These are phyloP conservation scores for Scytalidium lignicola DNA, from an alignment of 2,329 filamentous ascomycete species.

Conservation along the genomic window DNA sequence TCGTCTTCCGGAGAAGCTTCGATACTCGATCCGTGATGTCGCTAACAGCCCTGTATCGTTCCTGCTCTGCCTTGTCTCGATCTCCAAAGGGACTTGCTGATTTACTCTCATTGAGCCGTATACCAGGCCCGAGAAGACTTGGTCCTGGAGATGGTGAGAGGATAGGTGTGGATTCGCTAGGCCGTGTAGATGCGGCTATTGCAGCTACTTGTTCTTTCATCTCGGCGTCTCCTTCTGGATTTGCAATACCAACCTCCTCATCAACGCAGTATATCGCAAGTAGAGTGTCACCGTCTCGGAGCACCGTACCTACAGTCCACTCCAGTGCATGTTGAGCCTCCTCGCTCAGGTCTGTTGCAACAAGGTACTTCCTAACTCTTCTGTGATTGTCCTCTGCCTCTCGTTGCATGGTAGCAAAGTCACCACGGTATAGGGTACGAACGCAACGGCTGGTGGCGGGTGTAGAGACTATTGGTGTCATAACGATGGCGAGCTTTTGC, in stretches of 20 bases:
- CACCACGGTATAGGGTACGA: slow-evolving; percentile 83
- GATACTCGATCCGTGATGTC: slow-evolving; percentile 80
- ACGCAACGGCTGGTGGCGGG: slow-evolving; percentile 76
- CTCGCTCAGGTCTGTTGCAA: slow-evolving; percentile 91
- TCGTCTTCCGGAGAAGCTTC: slow-evolving; percentile 83
- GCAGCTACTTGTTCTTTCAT: slow-evolving; percentile 73
- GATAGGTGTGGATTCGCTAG: slow-evolving; percentile 22
- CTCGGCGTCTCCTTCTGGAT: slow-evolving; percentile 49
- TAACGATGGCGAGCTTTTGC: slow-evolving; percentile 75
- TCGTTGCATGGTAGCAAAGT: slow-evolving; percentile 70
- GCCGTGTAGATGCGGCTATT: slow-evolving; percentile 50
- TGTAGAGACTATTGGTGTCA: slow-evolving; percentile 74
- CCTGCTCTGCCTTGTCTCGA: slow-evolving; percentile 63
- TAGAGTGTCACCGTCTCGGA: slow-evolving; percentile 90
- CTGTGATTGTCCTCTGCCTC: slow-evolving; percentile 75
- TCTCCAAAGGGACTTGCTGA: slow-evolving; percentile 32
- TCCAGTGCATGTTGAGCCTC: slow-evolving; percentile 94
- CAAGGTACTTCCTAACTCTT: slow-evolving; percentile 81
- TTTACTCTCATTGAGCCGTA: slow-evolving; percentile 14
- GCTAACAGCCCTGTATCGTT: slow-evolving; percentile 74
- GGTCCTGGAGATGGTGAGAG: slow-evolving; percentile 12
- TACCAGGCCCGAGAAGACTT: slow-evolving; percentile 15
- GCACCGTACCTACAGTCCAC: slow-evolving; percentile 93
- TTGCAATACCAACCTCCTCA: slow-evolving; percentile 66
- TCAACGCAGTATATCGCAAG: slow-evolving; percentile 92